phyloP scores from a whole-genome alignment of 2,329 filamentous ascomycete genomes.

The Trichoderma simmonsii region DNA sequence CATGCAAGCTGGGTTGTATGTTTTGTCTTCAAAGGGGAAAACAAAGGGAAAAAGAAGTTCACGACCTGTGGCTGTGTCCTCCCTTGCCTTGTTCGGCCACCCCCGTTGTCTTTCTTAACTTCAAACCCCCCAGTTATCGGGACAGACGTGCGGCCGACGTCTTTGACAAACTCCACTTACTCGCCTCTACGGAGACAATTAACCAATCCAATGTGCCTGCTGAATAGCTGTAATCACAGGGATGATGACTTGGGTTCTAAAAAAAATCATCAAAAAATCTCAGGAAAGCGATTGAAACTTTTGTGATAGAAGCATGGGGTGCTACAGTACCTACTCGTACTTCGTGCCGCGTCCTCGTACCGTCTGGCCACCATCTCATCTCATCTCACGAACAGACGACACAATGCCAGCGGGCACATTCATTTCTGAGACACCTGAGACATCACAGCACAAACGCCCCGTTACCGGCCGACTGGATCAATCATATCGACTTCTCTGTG shows the following conservation, averaged over 20 bases:
- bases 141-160: constrained; percentile 14
- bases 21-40: background rate
- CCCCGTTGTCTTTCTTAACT: background rate
- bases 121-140: constrained; percentile 6
- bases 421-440: constrained; percentile 5
- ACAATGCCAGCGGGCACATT: background rate
- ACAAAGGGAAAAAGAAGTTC: constrained; percentile 1
- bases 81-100: background rate
- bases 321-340: background rate
- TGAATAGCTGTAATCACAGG: background rate
- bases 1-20: background rate
- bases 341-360: background rate
- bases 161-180: constrained; percentile 9
- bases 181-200: constrained; percentile 12
- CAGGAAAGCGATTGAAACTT: background rate
- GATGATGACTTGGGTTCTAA: background rate
- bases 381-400: background rate
- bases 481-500: background rate
- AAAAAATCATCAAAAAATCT: background rate
- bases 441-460: background rate
- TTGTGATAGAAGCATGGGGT: constrained; percentile 15
- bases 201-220: background rate
- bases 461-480: constrained; percentile 8
- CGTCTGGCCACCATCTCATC: background rate
- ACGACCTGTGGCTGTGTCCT: constrained; percentile 7